Conservation (phyloP, 306 rosid genomes). For the Vigna angularis region DNA sequence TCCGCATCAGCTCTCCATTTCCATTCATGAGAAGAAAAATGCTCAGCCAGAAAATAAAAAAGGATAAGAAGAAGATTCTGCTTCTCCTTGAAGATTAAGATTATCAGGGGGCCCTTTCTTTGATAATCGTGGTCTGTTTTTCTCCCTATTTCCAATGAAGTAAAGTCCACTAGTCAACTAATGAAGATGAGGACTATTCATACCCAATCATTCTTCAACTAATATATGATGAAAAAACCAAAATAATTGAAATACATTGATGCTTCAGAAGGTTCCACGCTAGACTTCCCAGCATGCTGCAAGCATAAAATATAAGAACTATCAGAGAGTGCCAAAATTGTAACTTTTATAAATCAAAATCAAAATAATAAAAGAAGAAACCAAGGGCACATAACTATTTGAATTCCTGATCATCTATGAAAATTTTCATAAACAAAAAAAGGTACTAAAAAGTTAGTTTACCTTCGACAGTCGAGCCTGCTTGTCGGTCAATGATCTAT, state of each 20-base stretch:
- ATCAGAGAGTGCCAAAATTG: slow-evolving; percentile 49
- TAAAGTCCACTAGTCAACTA: slow-evolving; percentile 39
- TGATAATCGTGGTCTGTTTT: slow-evolving; percentile 51
- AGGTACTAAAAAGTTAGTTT: slow-evolving; percentile 38
- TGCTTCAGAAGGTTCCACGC: slow-evolving; percentile 65
- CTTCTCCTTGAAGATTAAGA: slow-evolving; percentile 61
- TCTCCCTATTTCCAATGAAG: slow-evolving; percentile 68
- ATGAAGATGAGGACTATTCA: slow-evolving; percentile 12
- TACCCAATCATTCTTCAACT: slow-evolving; percentile 23
- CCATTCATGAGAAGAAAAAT: slow-evolving; percentile 31
- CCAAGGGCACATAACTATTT: slow-evolving; percentile 12
- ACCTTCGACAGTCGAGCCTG: slow-evolving; percentile 64
- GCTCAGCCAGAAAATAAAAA: slow-evolving; percentile 12
- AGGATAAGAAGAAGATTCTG: slow-evolving; percentile 86
- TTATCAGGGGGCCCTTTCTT: slow-evolving; percentile 57
- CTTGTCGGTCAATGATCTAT: slow-evolving; percentile 54
- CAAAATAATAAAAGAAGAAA: slow-evolving; percentile 29
- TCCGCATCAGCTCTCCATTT: slow-evolving; percentile 23
- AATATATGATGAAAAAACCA: slow-evolving; percentile 24
- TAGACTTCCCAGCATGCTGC: slow-evolving; percentile 76
- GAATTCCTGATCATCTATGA: neutral
- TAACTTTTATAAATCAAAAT: slow-evolving; percentile 14
- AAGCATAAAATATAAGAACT: slow-evolving; percentile 40
- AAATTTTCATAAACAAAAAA: slow-evolving; percentile 35
- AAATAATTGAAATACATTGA: slow-evolving; percentile 51